Percentiles rank a stretch among this genome's conserved stretches.
Conservation (phyloP, 1,139 yeast genomes). For the Kurtzmaniella quercitrusa region DNA sequence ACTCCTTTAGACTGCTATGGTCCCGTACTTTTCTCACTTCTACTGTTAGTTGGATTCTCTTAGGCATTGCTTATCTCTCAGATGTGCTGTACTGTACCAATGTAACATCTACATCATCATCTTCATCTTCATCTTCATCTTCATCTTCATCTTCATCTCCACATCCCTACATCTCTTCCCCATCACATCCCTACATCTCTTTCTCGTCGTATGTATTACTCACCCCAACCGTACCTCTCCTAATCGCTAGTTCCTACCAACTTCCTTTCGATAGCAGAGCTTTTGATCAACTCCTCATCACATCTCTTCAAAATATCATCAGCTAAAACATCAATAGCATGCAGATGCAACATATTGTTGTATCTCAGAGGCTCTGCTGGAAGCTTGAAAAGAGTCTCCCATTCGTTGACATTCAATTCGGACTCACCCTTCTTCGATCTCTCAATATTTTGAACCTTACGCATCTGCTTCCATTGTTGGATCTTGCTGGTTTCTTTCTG, state of each 20-base stretch:
- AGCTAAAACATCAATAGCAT: conserved; percentile 67
- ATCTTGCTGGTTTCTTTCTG: conserved; percentile 70
- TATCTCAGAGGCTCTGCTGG: conserved; percentile 76
- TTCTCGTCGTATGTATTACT: neutral
- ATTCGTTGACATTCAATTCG: conserved; percentile 56
- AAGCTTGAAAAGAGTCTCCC: conserved; percentile 63
- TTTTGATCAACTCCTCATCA: conserved; percentile 58
- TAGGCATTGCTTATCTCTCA: too few species aligned
- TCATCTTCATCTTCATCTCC: neutral
- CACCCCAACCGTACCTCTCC: neutral
- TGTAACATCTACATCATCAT: too few species aligned
- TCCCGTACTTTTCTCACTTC: too few species aligned
- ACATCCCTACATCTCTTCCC: neutral
- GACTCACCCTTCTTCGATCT: conserved; percentile 56
- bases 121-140: too few species aligned
- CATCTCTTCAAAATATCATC: conserved; percentile 63
- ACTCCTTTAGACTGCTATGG: too few species aligned
- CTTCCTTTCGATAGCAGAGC: conserved; percentile 54
- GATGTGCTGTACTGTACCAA: too few species aligned
- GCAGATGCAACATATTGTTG: conserved; percentile 66
- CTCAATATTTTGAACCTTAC: conserved; percentile 64
- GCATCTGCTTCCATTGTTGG: conserved; percentile 70
- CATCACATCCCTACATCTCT: neutral
- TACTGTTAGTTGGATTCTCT: too few species aligned
- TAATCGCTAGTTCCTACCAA: conserved; percentile 15